Base-by-base conservation (phyloP, 2,329 filamentous ascomycete genomes). In the Colletotrichum costaricense region DNA sequence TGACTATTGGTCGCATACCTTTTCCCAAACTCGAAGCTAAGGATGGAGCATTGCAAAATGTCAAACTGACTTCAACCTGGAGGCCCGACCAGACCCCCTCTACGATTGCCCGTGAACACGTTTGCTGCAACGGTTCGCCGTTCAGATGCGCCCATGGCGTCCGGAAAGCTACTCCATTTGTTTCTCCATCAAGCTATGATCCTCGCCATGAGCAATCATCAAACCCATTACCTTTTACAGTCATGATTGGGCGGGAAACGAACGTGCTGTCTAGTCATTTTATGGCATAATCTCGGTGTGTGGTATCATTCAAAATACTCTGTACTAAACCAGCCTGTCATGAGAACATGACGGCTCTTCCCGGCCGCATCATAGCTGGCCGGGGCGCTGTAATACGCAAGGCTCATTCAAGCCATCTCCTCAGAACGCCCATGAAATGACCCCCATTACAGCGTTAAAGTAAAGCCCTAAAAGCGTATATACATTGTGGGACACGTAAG, bases 301-400 rank as follows among this genome's bases (percentile, higher is more conserved):
- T 73, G 70, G 66, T 70, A 73, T 73, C 67, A 73, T 70, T 70
- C 46, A 55, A 60, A 67, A 65, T 70, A 70, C 35, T 69, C 66
- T 70, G 70, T 64, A 73, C 70, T 65, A 55, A 70, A 73, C 49
- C 55, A 70, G 67, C 67, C 70, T 66, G 60, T 63, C 67, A 70
- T 62, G 67, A 28, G 38, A 55, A 58, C 42, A 70, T 70, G 66
- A 59, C 55, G 70, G 67, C 70, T 73, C 59, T 65, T 70, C 60
- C 67, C 55, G 49, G 59, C 55, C 66, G 60, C 46, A 24, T 64
- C 24, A 49, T 22, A 56, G 26, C 55, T 65, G 59, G 66, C 67
- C n/a, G 60, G 59, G 66, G 59, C 54, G 70, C 46, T 73, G 60
- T 70, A 65, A 69, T 70, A 52, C 60, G 67, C 60, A 49, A 60